Percentiles rank a stretch among this genome's conserved stretches.
Conservation (phyloP, 805 yeast species). For the Maudiozyma turicensis region DNA sequence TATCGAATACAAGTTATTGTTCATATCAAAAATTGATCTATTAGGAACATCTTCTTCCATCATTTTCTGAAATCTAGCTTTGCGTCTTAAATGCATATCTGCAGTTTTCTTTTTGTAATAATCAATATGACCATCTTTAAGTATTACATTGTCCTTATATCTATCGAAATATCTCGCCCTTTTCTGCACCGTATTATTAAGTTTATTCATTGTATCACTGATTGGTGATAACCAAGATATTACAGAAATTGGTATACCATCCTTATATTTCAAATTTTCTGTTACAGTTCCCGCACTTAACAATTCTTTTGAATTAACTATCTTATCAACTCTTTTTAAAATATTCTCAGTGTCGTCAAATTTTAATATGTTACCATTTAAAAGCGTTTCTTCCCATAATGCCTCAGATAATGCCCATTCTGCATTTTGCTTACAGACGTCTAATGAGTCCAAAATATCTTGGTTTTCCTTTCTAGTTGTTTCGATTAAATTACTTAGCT, state of each 20-base stretch:
- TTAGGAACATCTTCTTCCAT: conserved; percentile 12
- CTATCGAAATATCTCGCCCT: conserved; percentile 10
- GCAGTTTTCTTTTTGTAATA: conserved; percentile 14
- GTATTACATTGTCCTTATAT: conserved; percentile 12
- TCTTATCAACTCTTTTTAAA: neutral
- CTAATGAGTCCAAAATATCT: conserved; percentile 12
- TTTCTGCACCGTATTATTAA: conserved; percentile 4
- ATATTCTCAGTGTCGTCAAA: neutral
- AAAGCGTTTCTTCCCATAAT: conserved; percentile 20
- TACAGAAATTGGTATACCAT: neutral
- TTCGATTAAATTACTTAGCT: conserved; percentile 14
- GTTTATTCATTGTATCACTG: conserved; percentile 7
- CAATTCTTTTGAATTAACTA: neutral
- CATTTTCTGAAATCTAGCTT: conserved; percentile 15
- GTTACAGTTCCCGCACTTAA: neutral
- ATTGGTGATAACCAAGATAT: conserved; percentile 25
- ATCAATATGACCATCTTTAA: conserved; percentile 11
- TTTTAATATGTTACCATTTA: neutral
- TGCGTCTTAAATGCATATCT: conserved; percentile 18
- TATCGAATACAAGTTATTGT: conserved; percentile 9
- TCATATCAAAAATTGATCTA: conserved; percentile 13
- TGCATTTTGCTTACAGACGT: conserved; percentile 9
- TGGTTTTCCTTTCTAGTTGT: conserved; percentile 16
- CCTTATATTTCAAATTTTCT: neutral
- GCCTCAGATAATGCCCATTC: conserved; percentile 26